Conservation (phyloP, 2,329 filamentous ascomycete species). For the Exophiala xenobiotica region DNA sequence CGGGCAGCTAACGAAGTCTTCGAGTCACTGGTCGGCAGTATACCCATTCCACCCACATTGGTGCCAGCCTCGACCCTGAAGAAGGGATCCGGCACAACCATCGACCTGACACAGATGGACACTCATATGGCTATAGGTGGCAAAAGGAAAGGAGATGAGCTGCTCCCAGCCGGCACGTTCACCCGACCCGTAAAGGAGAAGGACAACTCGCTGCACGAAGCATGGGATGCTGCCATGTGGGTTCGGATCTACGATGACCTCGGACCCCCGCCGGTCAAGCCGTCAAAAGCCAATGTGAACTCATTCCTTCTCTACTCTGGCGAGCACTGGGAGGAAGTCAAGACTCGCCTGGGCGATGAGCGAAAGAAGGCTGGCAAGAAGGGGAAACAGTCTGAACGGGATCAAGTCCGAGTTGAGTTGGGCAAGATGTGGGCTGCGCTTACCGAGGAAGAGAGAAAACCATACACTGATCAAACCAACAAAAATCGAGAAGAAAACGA, state of each 20-base stretch:
- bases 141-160: slow-evolving; percentile 32
- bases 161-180: slow-evolving; percentile 29
- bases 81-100: slow-evolving; percentile 15
- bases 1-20: slow-evolving; percentile 85
- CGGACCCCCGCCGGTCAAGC: slow-evolving; percentile 72
- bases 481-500: slow-evolving; percentile 69
- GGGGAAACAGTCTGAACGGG: slow-evolving; percentile 61
- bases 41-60: slow-evolving; percentile 72
- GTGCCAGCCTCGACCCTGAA: slow-evolving; percentile 58
- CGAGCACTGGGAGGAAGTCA: slow-evolving; percentile 62
- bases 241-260: slow-evolving; percentile 60
- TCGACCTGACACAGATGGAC: slow-evolving; percentile 40
- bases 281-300: slow-evolving; percentile 72
- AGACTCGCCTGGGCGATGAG: slow-evolving; percentile 67
- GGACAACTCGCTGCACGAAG: slow-evolving; percentile 40
- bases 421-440: slow-evolving; percentile 90
- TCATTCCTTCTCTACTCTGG: slow-evolving; percentile 90
- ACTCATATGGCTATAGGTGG: slow-evolving; percentile 28
- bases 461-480: slow-evolving; percentile 73
- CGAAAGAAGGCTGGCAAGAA: slow-evolving; percentile 50
- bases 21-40: slow-evolving; percentile 75
- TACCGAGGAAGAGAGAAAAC: slow-evolving; percentile 66
- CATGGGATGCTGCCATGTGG: slow-evolving; percentile 59
- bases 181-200: slow-evolving; percentile 30
- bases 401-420: slow-evolving; percentile 79